A percentile compares a stretch with the other conserved stretches of the same genome.
Evolutionary conservation across 1,284 basidiomycete genomes (phyloP).

Genomic region (Neolentinus lepideus): DNA sequence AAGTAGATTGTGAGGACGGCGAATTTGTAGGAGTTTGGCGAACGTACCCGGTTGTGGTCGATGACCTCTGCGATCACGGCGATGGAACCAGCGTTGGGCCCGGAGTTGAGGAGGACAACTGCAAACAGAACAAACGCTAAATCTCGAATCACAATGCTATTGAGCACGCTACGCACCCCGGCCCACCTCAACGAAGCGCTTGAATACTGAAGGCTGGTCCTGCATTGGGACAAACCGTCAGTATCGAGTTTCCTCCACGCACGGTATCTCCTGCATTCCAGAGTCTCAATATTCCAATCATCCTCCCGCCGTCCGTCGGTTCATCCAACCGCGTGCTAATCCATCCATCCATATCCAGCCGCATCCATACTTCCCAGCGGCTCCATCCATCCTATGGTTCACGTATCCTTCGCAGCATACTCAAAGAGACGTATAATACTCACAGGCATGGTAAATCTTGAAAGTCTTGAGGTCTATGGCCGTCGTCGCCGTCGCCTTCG

Average conservation of each 20-base stretch:
- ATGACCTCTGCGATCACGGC: constrained; percentile 97
- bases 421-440: constrained; percentile 8
- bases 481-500: neutral
- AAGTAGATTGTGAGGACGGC: neutral
- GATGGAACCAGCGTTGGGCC: constrained; percentile 82
- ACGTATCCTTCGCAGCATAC: constrained; percentile 3
- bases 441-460: constrained; percentile 22
- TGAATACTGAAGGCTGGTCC: constrained; percentile 78
- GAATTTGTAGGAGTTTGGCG: neutral
- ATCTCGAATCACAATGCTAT: neutral
- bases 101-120: constrained; percentile 94
- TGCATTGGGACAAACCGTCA: constrained; percentile 10
- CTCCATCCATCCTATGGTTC: constrained; percentile 10
- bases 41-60: constrained; percentile 94
- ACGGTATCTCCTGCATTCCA: constrained; percentile 1
- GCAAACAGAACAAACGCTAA: neutral
- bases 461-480: constrained; percentile 11
- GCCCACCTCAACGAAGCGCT: constrained; percentile 97
- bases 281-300: neutral
- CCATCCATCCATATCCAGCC: constrained; percentile 23
- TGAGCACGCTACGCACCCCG: constrained; percentile 52
- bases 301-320: constrained; percentile 6
- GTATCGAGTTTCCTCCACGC: constrained; percentile 7
- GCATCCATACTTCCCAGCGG: constrained; percentile 19
- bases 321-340: constrained; percentile 7